Evolutionary conservation across 495 filamentous ascomycete species (phyloP).

Genomic region (Penicillium ochrochloron): DNA sequence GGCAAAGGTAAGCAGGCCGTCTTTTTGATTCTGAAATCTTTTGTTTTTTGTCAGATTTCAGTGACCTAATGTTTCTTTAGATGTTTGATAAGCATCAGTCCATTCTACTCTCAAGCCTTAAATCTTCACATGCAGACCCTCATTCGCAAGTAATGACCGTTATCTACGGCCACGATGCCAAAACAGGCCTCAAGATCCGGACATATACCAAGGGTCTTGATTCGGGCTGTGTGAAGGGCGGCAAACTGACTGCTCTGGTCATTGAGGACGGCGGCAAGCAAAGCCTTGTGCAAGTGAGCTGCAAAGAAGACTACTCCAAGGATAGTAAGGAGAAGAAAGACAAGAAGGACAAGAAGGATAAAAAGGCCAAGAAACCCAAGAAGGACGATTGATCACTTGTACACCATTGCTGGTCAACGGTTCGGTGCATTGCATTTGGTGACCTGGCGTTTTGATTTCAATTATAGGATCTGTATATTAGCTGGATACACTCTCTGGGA

Average conservation of each 20-base stretch:
- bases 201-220: slow-evolving; percentile 85
- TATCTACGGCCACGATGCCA: slow-evolving; percentile 87
- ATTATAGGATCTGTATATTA: slow-evolving; percentile 1
- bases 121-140: slow-evolving; percentile 24
- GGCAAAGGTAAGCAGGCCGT: slow-evolving; percentile 59
- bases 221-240: slow-evolving; percentile 76
- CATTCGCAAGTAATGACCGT: slow-evolving; percentile 55
- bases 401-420: not conserved
- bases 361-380: not conserved
- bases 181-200: slow-evolving; percentile 65
- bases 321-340: not conserved
- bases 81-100: slow-evolving; percentile 64
- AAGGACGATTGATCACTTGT: not conserved
- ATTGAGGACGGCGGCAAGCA: slow-evolving; percentile 57
- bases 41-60: not conserved
- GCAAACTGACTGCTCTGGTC: slow-evolving; percentile 75
- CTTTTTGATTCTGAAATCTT: not conserved
- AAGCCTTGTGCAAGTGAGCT: slow-evolving; percentile 42
- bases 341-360: not conserved
- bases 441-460: not conserved
- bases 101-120: slow-evolving; percentile 31
- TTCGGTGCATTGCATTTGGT: slow-evolving; percentile 7
- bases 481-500: not conserved
- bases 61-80: slow-evolving; percentile 28
- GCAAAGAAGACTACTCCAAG: slow-evolving; percentile 31